Evolutionary conservation across 1,284 basidiomycete genomes (phyloP).

Genomic region (Cryptococcus sp.): DNA sequence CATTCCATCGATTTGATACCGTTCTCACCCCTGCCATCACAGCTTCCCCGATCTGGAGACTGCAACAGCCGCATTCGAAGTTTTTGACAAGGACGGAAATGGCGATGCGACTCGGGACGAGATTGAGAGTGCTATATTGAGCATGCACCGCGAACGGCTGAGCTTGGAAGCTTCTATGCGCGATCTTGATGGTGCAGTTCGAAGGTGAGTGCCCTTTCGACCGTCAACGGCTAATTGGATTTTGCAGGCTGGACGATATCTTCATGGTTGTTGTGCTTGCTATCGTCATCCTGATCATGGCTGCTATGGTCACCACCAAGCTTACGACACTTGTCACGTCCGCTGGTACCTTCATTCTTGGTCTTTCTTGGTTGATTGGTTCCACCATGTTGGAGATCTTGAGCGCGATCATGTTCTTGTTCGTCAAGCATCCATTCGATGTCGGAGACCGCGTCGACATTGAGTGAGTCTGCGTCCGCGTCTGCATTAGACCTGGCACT

Average conservation of each 20-base stretch:
- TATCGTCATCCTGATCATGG: conserved; percentile 71
- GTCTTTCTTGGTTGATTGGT: conserved; percentile 87
- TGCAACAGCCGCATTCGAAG: conserved; percentile 65
- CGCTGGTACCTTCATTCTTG: conserved; percentile 78
- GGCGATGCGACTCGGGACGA: conserved; percentile 76
- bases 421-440: conserved; percentile 83
- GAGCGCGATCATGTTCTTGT: conserved; percentile 70
- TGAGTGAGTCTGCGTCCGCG: conserved; percentile 35
- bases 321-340: conserved; percentile 74
- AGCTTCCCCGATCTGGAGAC: conserved; percentile 68
- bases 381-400: conserved; percentile 58
- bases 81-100: conserved; percentile 84
- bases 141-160: conserved; percentile 81
- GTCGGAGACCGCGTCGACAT: conserved; percentile 76
- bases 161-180: conserved; percentile 85
- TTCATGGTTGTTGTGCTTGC: conserved; percentile 60
- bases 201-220: conserved; percentile 71
- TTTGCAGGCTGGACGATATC: conserved; percentile 49
- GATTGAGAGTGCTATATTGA: conserved; percentile 74
- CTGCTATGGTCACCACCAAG: conserved; percentile 70
- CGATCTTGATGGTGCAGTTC: conserved; percentile 86
- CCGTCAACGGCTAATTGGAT: conserved; percentile 48
- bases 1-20: neutral
- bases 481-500: neutral
- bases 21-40: conserved; percentile 1